phyloP scores from a whole-genome alignment of 495 filamentous ascomycete species.

The Penicillium coprophilum region DNA sequence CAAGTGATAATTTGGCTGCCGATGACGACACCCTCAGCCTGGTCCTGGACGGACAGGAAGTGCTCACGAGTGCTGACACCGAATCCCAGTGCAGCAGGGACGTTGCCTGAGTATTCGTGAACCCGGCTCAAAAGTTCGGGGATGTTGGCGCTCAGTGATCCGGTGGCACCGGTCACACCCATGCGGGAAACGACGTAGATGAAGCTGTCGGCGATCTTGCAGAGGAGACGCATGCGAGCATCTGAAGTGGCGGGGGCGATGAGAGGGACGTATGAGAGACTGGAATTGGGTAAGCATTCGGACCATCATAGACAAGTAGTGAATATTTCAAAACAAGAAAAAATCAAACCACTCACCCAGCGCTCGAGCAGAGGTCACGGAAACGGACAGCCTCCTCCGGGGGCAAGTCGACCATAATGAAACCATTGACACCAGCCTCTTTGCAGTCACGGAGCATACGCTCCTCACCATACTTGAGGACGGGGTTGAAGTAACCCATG shows the following conservation, averaged over 20 bases:
- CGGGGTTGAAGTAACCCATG: slow-evolving; percentile 99
- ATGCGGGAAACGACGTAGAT: slow-evolving; percentile 98
- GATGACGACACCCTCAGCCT: slow-evolving; percentile 96
- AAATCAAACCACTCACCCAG: slow-evolving; percentile 52
- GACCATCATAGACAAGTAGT: neutral
- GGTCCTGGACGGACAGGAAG: slow-evolving; percentile 77
- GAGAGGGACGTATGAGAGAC: slow-evolving; percentile 90
- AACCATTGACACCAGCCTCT: slow-evolving; percentile 87
- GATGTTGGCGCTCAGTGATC: slow-evolving; percentile 73
- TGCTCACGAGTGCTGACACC: slow-evolving; percentile 95
- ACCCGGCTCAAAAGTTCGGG: slow-evolving; percentile 79
- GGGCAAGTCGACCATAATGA: slow-evolving; percentile 95
- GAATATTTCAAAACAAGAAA: neutral
- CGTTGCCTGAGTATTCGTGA: slow-evolving; percentile 87
- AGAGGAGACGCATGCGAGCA: slow-evolving; percentile 87
- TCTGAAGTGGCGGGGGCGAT: slow-evolving; percentile 95
- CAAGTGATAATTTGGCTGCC: slow-evolving; percentile 89
- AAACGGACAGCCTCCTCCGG: slow-evolving; percentile 96
- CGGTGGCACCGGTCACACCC: slow-evolving; percentile 92
- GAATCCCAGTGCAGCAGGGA: slow-evolving; percentile 89
- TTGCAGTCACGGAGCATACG: slow-evolving; percentile 80
- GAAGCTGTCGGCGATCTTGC: slow-evolving; percentile 96
- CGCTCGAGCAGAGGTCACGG: slow-evolving; percentile 74
- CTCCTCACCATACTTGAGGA: slow-evolving; percentile 91
- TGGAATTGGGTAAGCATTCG: slow-evolving; percentile 23